Base-by-base conservation (phyloP, 2,329 filamentous ascomycete genomes). In the Trichoderma oligosporum region DNA sequence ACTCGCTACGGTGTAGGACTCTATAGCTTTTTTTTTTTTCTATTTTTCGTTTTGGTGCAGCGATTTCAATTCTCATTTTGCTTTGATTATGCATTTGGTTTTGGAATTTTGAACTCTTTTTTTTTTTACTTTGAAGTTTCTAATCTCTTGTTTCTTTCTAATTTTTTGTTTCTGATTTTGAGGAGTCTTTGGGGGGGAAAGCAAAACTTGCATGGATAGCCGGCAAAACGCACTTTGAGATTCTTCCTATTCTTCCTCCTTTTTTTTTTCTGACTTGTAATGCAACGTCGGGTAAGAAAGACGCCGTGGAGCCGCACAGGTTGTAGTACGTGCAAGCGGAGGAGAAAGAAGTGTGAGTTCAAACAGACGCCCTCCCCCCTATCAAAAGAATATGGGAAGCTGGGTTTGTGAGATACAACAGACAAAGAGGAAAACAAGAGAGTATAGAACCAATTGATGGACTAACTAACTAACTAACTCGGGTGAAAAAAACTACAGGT, bases 321-420 rank as follows among this genome's bases (percentile, higher is more conserved):
- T 24, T 56, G 53, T 35, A 47, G 42, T 41, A 56, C 53, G 14
- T 56, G 53, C 53, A 56, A 56, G 36, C 44, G 53, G 18, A 22
- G 53, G 25, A 47, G 53, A 47, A 56, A 56, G 53, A 56, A 56
- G 20, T 56, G 53, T 56, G 42, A 56, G 53, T 55, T 25, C n/a
- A n/a, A n/a, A n/a, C n/a, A n/a, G n/a, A n/a, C n/a, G n/a, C n/a
- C n/a, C n/a, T n/a, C n/a, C n/a, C n/a, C n/a, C n/a, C n/a, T n/a
- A n/a, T n/a, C n/a, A n/a, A n/a, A n/a, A n/a, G n/a, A n/a, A n/a
- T n/a, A n/a, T n/a, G n/a, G n/a, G n/a, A n/a, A n/a, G n/a, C n/a
- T n/a, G n/a, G n/a, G 22, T 38, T 36, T 5, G 27, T 12, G 20
- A 46, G n/a, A 42, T 3, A 22, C 12, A 9, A 29, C 7, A 45